Evolutionary conservation across 768 basidiomycete genomes (phyloP).

Genomic region (Boletus rufocinnamomeus): DNA sequence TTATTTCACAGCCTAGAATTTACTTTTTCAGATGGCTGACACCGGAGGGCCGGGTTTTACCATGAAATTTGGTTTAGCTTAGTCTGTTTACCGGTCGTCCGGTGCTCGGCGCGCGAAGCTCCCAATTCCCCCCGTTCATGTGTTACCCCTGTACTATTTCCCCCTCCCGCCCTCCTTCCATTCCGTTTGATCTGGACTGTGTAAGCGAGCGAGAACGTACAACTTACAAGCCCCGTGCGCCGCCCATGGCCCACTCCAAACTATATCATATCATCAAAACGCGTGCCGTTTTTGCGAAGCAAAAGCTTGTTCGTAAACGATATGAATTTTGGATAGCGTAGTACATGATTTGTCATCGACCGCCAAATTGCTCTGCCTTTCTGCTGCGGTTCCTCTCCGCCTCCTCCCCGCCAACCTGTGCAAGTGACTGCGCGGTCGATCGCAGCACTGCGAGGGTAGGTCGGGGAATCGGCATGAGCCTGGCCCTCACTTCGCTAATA

Average conservation of each 20-base stretch:
- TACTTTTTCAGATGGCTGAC: not conserved
- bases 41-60: not conserved
- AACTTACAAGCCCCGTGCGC: not conserved
- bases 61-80: conserved; percentile 1
- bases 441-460: not conserved
- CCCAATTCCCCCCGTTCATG: not conserved
- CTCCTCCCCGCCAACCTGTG: not conserved
- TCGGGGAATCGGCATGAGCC: conserved; percentile 16
- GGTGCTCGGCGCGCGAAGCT: conserved; percentile 1
- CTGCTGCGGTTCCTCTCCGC: not conserved
- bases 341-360: conserved; percentile 9
- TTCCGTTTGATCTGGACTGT: not conserved
- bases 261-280: not conserved
- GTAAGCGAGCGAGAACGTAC: not conserved
- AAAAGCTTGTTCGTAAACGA: too few relatives aligned
- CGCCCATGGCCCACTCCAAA: not conserved
- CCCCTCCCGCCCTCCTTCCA: not conserved
- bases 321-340: not conserved
- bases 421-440: conserved; percentile 1
- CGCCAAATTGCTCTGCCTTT: not conserved
- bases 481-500: conserved; percentile 25
- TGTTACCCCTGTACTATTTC: conserved; percentile 1
- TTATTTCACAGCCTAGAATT: not conserved
- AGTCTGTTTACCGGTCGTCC: not conserved
- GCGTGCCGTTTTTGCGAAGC: not conserved